phyloP scores from a whole-genome alignment of 176 grass and related monocot genomes.

The Microstegium vimineum region DNA sequence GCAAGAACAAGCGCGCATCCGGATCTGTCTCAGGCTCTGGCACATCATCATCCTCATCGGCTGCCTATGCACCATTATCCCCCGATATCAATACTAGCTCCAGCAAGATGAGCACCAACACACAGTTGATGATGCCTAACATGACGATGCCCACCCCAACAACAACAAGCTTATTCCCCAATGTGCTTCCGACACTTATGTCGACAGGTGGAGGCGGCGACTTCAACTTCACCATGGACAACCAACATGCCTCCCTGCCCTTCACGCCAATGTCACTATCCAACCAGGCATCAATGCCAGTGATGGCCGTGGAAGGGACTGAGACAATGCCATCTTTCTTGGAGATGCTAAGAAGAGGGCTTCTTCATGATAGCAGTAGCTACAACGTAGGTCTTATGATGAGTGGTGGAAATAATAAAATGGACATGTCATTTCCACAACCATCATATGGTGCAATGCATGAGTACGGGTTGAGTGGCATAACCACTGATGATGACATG shows the following conservation, averaged over 20 bases:
- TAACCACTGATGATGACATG: background rate
- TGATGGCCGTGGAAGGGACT: background rate
- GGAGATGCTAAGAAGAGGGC: background rate
- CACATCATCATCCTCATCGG: background rate
- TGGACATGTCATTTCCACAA: background rate
- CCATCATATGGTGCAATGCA: background rate
- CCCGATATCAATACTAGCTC: background rate
- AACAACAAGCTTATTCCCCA: background rate
- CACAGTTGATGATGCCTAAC: background rate
- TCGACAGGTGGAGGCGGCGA: background rate
- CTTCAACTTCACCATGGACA: background rate
- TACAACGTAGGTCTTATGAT: background rate
- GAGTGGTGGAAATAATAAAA: background rate
- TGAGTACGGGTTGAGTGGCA: background rate
- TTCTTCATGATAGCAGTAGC: background rate
- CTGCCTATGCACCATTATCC: background rate
- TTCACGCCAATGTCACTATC: background rate
- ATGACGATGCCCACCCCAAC: background rate
- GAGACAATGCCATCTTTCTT: background rate
- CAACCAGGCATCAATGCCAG: background rate
- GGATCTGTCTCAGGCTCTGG: background rate
- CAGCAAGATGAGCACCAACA: background rate
- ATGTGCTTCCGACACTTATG: background rate
- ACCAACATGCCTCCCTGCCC: background rate
- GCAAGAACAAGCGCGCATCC: background rate